Percentiles rank a stretch among this genome's conserved stretches.
phyloP scores from a whole-genome alignment of 768 basidiomycete species.

The Trametes coccinea region DNA sequence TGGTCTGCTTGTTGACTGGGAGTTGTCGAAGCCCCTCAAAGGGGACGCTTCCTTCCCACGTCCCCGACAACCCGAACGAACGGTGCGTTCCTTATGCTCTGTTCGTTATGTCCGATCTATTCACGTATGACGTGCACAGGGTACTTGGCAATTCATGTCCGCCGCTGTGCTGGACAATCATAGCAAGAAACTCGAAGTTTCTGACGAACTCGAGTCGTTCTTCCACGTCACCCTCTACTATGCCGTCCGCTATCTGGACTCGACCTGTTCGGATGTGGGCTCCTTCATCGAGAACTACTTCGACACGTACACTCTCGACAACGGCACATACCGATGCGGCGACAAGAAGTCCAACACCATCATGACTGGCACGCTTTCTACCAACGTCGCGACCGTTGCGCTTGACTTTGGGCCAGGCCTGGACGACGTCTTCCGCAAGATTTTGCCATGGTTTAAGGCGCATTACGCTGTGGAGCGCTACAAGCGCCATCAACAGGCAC shows the following conservation, averaged over 20 bases:
- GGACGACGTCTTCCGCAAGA: background rate
- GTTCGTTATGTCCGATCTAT: too few species aligned
- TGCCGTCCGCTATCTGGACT: background rate
- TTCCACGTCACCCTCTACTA: constrained; percentile 15
- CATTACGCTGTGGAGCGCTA: background rate
- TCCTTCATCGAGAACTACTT: constrained; percentile 1
- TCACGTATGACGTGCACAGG: constrained; percentile 1
- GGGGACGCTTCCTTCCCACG: too few species aligned
- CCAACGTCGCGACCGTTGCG: background rate
- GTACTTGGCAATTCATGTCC: constrained; percentile 3
- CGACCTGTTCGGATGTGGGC: background rate
- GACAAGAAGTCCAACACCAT: too few species aligned
- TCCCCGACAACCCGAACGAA: background rate
- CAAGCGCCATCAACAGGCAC: too few species aligned
- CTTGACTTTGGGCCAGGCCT: background rate
- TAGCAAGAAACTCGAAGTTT: background rate
- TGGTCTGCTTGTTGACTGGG: background rate
- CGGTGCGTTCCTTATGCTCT: background rate
- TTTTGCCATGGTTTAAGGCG: background rate
- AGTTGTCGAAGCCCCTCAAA: background rate
- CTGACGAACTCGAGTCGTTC: constrained; percentile 27
- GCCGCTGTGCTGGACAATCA: constrained; percentile 15
- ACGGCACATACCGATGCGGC: too few species aligned
- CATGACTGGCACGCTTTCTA: too few species aligned
- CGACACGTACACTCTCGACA: background rate